Evolutionary conservation across 306 rosid genomes (phyloP), one percentile per base, ranked within the genome.

Genomic region (Cucumis hystrix): DNA sequence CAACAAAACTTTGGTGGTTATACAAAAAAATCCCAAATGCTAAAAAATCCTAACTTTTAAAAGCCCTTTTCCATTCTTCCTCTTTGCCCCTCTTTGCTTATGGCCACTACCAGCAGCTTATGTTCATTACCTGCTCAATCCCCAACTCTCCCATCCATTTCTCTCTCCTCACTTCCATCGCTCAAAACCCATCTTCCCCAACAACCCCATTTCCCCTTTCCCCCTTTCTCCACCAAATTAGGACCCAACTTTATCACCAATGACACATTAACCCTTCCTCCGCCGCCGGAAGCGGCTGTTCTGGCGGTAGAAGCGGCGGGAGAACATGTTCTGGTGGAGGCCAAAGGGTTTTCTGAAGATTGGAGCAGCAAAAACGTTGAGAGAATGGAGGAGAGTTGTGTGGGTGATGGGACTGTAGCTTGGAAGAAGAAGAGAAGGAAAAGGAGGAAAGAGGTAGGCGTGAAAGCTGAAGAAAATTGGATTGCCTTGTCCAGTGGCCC

Each of bases 51-150:
- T 70, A 11, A 57, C 56, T 57, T n/a, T n/a, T 75, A 39, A 18
- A 75, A 20, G 14, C 8, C 40, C 45, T 62, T 35, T 52, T 51
- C 61, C 82, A 77, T 10, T 40, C 33, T 41, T 43, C 8, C 18
- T 20, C 43, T 10, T 21, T n/a, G 9, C 37, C 39, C 40, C 4
- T 35, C 76, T 85, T 59, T 73, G 77, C 80, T 78, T 75, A 90
- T 85, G 91, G 92, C 90, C 79, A 66, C 85, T 52, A 35, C 86
- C 59, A 79, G 81, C 63, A 80, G 81, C 78, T 51, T 89, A 65
- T 87, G 96, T 76, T 87, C 91, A 49, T 82, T 94, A 35, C 87
- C 92, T 33, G 74, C 73, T 59, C 88, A 81, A 78, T 63, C 87
- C 8, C 84, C 88, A 74, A 81, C 80, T 14, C 82, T 84, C 54